Conservation (phyloP, 2,329 filamentous ascomycete species). For the Xylaria digitata region DNA sequence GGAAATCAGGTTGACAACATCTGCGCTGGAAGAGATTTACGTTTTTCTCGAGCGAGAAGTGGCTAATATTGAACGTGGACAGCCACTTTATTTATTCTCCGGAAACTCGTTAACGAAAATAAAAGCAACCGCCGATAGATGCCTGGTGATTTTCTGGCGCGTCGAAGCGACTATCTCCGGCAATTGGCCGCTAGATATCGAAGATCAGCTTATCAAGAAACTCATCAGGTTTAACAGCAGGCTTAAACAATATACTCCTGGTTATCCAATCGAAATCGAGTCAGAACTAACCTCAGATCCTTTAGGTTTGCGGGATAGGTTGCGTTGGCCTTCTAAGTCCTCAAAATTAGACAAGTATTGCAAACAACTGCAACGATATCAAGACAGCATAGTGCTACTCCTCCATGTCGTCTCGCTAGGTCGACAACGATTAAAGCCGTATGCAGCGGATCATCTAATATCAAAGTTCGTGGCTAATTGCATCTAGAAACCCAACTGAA, state of each 20-base stretch:
- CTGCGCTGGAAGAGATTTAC: constrained; percentile 19
- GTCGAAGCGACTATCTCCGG: constrained; percentile 26
- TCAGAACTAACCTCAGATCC: constrained; percentile 7
- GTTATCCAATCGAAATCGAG: constrained; percentile 11
- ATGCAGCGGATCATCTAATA: neutral
- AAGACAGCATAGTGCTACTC: constrained; percentile 6
- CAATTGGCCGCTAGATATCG: neutral
- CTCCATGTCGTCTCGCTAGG: constrained; percentile 17
- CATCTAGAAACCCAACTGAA: neutral
- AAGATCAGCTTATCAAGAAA: constrained; percentile 12
- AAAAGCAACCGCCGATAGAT: constrained; percentile 22
- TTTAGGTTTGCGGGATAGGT: constrained; percentile 1
- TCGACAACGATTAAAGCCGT: constrained; percentile 8
- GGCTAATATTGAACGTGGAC: constrained; percentile 8
- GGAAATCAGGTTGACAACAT: constrained; percentile 18
- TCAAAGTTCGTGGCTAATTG: neutral
- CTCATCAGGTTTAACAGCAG: constrained; percentile 8
- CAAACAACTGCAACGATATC: constrained; percentile 4
- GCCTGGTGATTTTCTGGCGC: constrained; percentile 29
- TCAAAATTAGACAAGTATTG: constrained; percentile 24
- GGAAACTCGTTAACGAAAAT: constrained; percentile 21
- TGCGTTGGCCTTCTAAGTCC: constrained; percentile 8
- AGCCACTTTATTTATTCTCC: constrained; percentile 18
- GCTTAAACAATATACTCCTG: neutral
- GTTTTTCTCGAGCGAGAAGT: constrained; percentile 16